Percentiles rank a stretch among this genome's conserved stretches.
These are phyloP conservation scores for Chlamydomonas applanata DNA, from an alignment of 139 green algal species.

Conservation along the genomic window DNA sequence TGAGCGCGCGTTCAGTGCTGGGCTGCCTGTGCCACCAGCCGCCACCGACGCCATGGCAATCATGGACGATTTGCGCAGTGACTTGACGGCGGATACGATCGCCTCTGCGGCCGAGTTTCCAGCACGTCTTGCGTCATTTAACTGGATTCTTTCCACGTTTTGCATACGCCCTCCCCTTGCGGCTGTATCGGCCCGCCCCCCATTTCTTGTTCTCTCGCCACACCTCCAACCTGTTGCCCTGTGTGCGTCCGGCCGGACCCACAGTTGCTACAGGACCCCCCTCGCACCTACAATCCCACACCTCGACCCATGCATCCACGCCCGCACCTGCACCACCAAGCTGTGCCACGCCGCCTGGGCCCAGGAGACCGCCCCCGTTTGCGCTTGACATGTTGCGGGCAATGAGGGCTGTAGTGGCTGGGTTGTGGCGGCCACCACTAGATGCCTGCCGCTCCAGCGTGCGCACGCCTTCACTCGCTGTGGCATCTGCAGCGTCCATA, in stretches of 20 bases:
- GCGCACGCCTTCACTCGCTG: too few relatives aligned
- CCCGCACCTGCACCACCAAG: too few relatives aligned
- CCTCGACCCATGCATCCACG: too few relatives aligned
- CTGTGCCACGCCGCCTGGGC: too few relatives aligned
- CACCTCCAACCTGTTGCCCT: background rate
- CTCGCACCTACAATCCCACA: background rate
- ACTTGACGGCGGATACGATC: conserved; percentile 22
- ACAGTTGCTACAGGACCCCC: background rate
- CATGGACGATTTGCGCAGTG: conserved; percentile 17
- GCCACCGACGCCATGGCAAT: background rate
- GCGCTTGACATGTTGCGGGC: too few relatives aligned
- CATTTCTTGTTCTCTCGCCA: too few relatives aligned
- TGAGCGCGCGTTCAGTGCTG: background rate
- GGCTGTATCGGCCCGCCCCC: background rate
- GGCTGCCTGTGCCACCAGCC: background rate
- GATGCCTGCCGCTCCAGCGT: too few relatives aligned
- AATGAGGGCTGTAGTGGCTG: too few relatives aligned
- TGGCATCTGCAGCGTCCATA: too few relatives aligned
- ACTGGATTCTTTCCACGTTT: background rate
- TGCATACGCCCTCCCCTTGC: background rate
- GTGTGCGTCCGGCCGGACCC: background rate
- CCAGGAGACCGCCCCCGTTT: too few relatives aligned
- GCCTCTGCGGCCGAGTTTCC: background rate
- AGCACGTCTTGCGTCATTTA: background rate
- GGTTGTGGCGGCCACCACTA: too few relatives aligned